Percentiles rank a stretch among this genome's conserved stretches.
phyloP scores from a whole-genome alignment of 2,329 filamentous ascomycete species.

The Phyllosticta citribraziliensis region DNA sequence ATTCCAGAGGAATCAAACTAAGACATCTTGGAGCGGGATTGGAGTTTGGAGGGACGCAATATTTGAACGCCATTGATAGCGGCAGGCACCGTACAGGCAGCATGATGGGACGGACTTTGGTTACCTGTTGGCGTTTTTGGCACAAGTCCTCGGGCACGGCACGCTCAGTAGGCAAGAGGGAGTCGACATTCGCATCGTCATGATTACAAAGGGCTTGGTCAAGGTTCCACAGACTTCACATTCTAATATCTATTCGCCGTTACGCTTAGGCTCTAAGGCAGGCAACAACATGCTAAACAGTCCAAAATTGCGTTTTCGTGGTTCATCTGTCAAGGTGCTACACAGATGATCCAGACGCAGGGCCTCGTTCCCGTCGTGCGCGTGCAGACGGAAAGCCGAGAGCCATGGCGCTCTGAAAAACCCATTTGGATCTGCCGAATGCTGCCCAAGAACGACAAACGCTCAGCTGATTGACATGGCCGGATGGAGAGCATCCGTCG shows the following conservation, averaged over 20 bases:
- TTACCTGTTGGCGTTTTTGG: constrained; percentile 7
- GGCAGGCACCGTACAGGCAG: background rate
- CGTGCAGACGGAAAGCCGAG: background rate
- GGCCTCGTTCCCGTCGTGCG: background rate
- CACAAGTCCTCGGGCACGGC: background rate
- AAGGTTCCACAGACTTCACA: background rate
- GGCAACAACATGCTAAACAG: background rate
- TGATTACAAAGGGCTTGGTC: background rate
- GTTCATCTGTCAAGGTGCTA: background rate
- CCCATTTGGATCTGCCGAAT: background rate
- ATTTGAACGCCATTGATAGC: background rate
- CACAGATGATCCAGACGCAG: background rate
- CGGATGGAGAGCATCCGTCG: background rate
- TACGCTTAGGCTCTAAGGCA: background rate
- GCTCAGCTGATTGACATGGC: background rate
- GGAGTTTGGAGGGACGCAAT: background rate
- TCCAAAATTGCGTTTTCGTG: background rate
- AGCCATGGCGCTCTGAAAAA: background rate
- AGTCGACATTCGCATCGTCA: constrained; percentile 7
- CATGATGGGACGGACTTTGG: background rate
- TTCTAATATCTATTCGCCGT: background rate
- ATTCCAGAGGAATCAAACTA: constrained; percentile 10
- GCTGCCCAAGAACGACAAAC: background rate
- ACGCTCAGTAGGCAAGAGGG: constrained; percentile 3
- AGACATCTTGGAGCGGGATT: background rate